Conservation (phyloP, 2,329 filamentous ascomycete species). For the Cladosporium colombiae region DNA sequence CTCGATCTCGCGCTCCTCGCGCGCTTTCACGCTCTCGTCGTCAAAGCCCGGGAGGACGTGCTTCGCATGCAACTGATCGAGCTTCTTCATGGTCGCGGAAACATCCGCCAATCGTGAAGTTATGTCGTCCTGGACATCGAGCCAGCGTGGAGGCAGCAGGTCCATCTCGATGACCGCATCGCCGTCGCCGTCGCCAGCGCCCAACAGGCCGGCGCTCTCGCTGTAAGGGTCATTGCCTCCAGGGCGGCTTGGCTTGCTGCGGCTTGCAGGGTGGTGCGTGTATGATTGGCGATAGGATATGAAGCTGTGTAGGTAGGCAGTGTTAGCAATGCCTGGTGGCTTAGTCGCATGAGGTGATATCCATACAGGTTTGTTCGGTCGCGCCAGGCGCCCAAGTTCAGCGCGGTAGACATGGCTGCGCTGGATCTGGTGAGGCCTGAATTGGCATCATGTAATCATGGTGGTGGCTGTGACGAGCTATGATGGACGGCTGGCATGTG, state of each 20-base stretch:
- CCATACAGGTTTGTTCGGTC: conserved; percentile 96
- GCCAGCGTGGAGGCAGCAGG: conserved; percentile 89
- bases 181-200: conserved; percentile 73
- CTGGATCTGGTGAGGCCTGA: neutral
- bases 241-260: conserved; percentile 45
- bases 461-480: neutral
- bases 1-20: conserved; percentile 90
- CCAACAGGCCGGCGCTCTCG: conserved; percentile 81
- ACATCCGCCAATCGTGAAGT: conserved; percentile 78
- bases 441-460: conserved; percentile 19
- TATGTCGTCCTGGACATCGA: conserved; percentile 92
- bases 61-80: conserved; percentile 94
- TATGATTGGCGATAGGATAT: conserved; percentile 99
- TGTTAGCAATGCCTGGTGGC: conserved; percentile 16
- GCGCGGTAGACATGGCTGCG: conserved; percentile 24
- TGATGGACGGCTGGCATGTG: conserved; percentile 1
- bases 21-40: conserved; percentile 84
- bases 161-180: conserved; percentile 99
- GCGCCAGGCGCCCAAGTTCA: conserved; percentile 68
- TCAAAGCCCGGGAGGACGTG: conserved; percentile 96
- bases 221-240: conserved; percentile 46
- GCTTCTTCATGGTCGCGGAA: conserved; percentile 75
- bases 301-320: conserved; percentile 60
- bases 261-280: conserved; percentile 84
- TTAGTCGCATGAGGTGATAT: conserved; percentile 18